Evolutionary conservation across 106 monocot genomes (phyloP).

Genomic region (Dactylorhiza incarnata): DNA sequence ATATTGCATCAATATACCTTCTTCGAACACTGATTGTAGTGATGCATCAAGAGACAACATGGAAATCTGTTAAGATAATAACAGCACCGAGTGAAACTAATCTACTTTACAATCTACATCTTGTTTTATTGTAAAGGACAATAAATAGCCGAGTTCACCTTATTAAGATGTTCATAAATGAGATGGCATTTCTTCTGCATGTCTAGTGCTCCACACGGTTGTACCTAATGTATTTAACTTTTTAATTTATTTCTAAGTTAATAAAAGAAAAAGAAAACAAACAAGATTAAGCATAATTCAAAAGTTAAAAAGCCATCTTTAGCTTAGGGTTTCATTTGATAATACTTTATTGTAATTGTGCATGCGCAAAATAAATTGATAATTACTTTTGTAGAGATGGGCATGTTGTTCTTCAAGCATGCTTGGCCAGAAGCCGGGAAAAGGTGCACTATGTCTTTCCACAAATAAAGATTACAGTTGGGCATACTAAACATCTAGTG

Average conservation of each 20-base stretch:
- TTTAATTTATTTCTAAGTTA: background rate
- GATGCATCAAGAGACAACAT: constrained; percentile 26
- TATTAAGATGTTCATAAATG: constrained; percentile 36
- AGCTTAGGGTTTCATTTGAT: background rate
- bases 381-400: background rate
- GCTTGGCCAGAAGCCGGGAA: too few relatives aligned
- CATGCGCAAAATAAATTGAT: background rate
- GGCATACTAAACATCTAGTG: too few relatives aligned
- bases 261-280: background rate
- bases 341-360: background rate
- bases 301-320: background rate
- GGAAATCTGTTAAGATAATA: constrained; percentile 36
- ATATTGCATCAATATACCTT: constrained; percentile 28
- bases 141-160: constrained; percentile 29
- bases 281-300: background rate
- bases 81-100: background rate
- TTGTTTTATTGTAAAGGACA: background rate
- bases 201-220: constrained; percentile 36
- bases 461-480: too few relatives aligned
- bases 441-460: too few relatives aligned
- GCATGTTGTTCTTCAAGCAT: background rate
- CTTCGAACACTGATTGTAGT: constrained; percentile 10
- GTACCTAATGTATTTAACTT: constrained; percentile 18
- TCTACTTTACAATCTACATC: background rate
- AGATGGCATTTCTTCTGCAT: constrained; percentile 43